Base-by-base conservation (phyloP, 140 eudicot species). In the Flaveria floridana region DNA sequence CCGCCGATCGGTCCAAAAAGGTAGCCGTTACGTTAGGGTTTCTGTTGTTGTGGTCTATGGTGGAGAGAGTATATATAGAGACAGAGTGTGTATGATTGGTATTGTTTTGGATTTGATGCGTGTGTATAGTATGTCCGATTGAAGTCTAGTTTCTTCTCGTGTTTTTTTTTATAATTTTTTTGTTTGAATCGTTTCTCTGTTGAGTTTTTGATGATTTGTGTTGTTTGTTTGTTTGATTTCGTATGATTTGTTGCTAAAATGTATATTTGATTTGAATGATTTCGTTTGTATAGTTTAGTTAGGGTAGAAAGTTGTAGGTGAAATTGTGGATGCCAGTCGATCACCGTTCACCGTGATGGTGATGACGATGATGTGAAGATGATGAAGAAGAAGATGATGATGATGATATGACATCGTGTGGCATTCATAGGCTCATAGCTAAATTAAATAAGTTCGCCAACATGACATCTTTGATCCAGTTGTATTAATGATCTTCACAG, bases 1-100 rank as follows among this genome's bases (percentile, higher is more conserved):
- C 30, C 9, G 68, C 82, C 12, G 51, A 62, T 23, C 74, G 83
- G 5, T 76, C 74, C 62, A 78, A 72, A 51, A 79, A 79, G 87
- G 91, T 84, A 47, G 16, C 20, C 16, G 9, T 50, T 52, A 30
- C 12, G 47, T 68, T 57, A 19, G 70, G 58, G 64, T 74, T 68
- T 68, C 4, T 74, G 25, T 39, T 74, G 7, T 55, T 18, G 25
- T 53, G 18, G 1, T 12, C 37, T 28, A 28, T 28, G 37, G 37
- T 28, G 37, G 37, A 6, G 41, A 25, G 39, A 5, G 30, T 23
- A 4, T 1, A 3, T 13, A 11, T 2, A 9, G 23, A 21, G 23
- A 21, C 23, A 21, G 42, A 14, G 48, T 14, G 13, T 14, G 69
- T 63, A 7, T 37, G 2, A 65, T 7, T 25, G 51, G 70, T 37